Percentiles rank a stretch among this genome's conserved stretches.
phyloP scores from a whole-genome alignment of 805 yeast species.

The Suhomyces tanzawaensis region DNA sequence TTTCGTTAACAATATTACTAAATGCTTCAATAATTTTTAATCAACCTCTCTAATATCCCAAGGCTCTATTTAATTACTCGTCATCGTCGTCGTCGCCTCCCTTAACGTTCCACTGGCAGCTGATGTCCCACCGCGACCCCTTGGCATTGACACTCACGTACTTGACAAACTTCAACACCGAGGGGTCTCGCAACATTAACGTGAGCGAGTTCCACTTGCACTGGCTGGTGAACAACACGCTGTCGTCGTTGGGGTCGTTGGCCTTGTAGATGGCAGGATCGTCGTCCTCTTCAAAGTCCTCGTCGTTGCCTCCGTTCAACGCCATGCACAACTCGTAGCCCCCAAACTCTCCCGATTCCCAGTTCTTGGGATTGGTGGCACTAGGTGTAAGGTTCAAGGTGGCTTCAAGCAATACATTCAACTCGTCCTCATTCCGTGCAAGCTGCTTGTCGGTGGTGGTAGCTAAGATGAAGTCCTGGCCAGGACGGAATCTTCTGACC shows the following conservation, averaged over 20 bases:
- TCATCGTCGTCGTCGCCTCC: slow-evolving; percentile 44
- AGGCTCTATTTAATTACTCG: too few species aligned
- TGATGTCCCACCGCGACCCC: slow-evolving; percentile 91
- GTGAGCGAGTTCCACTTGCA: slow-evolving; percentile 82
- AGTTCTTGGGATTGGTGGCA: slow-evolving; percentile 52
- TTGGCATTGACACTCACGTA: slow-evolving; percentile 85
- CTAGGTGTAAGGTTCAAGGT: slow-evolving; percentile 79
- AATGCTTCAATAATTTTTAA: too few species aligned
- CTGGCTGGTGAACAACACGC: slow-evolving; percentile 74
- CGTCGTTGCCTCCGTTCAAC: slow-evolving; percentile 47
- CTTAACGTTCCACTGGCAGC: slow-evolving; percentile 74
- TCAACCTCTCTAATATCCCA: too few species aligned
- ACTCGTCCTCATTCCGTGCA: slow-evolving; percentile 35
- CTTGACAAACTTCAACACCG: slow-evolving; percentile 87
- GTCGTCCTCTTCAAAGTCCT: slow-evolving; percentile 49
- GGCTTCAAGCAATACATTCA: slow-evolving; percentile 63
- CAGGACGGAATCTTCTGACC: slow-evolving; percentile 89
- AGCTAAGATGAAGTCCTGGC: slow-evolving; percentile 89
- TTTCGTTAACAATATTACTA: too few species aligned
- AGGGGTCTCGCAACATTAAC: slow-evolving; percentile 77
- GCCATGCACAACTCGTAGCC: slow-evolving; percentile 93
- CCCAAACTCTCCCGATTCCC: slow-evolving; percentile 89
- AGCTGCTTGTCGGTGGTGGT: slow-evolving; percentile 51
- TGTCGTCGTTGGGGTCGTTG: slow-evolving; percentile 59
- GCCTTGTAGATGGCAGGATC: slow-evolving; percentile 82